Evolutionary conservation across 371 early-diverging fungal species (phyloP).

Genomic region (Rhizomucor miehei): DNA sequence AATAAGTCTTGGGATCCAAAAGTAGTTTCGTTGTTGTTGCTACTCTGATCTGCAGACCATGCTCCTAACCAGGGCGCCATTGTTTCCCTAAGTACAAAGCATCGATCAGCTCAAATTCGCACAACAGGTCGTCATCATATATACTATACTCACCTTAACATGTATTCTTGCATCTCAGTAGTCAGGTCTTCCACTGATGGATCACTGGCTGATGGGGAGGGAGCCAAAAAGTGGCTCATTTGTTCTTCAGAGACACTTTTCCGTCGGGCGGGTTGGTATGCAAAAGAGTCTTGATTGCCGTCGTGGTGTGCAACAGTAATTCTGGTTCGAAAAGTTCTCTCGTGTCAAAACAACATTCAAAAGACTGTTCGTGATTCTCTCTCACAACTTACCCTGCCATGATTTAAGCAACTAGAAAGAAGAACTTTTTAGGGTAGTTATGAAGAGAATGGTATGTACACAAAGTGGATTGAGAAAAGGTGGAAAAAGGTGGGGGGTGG

Average conservation of each 20-base stretch:
- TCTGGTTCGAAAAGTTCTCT: background rate
- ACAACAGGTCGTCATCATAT: background rate
- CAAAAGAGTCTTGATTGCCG: constrained; percentile 8
- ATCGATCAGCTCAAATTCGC: background rate
- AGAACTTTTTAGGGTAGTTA: too few relatives aligned
- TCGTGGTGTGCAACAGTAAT: constrained; percentile 18
- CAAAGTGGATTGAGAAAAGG: too few relatives aligned
- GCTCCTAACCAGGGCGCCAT: constrained; percentile 32
- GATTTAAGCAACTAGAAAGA: background rate
- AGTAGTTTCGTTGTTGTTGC: constrained; percentile 29
- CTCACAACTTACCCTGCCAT: constrained; percentile 15
- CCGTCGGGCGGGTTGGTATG: constrained; percentile 11
- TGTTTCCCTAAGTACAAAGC: constrained; percentile 6
- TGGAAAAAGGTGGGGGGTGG: too few relatives aligned
- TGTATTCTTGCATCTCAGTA: constrained; percentile 39
- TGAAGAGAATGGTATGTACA: too few relatives aligned
- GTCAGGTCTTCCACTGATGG: constrained; percentile 41
- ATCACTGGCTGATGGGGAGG: constrained; percentile 2
- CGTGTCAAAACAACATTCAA: background rate
- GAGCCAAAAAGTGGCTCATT: constrained; percentile 23
- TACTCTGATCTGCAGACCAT: constrained; percentile 22
- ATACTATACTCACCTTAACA: constrained; percentile 31
- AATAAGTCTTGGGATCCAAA: constrained; percentile 32
- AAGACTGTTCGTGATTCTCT: background rate
- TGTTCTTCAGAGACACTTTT: constrained; percentile 24